Base-by-base conservation (phyloP, 202 grass and related monocot species). In the Saccharum hybrid region DNA sequence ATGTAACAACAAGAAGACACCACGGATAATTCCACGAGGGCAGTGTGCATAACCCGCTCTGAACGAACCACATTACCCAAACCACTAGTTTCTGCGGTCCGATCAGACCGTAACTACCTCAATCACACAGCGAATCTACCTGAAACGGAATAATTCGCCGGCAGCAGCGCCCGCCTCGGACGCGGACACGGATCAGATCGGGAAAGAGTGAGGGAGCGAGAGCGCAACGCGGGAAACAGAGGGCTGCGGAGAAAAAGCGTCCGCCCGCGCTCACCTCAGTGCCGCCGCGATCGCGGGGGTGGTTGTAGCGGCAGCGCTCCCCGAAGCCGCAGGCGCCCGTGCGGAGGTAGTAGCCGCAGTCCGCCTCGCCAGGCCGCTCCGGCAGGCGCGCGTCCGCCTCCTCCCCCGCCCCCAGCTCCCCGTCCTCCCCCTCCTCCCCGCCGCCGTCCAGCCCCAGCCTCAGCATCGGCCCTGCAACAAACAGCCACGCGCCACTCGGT, bases 291-390 rank as follows among this genome's bases (percentile, higher is more conserved):
- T 91, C 89, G 82, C 83, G 93, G 5, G 96, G 96, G 81, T 98
- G 96, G 78, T 98, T 96, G 89, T 93, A 98, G 39, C 93, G 93
- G 83, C 96, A 98, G 18, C 81, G 94, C 6, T 90, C 89, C 8
- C 96, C 96, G 79, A 96, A 98, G 75, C 87, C 89, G 83, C 96
- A 96, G 23, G 85, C 63, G 60, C 96, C 96, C 43, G 93, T 98
- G 39, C 93, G 93, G 74, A 98, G 87, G 90, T 87, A 98, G 84
- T 91, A 96, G 49, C 83, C 31, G 39, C 96, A 98, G 77, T 98
- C 93, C 41, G 78, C 91, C 85, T 92, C 93, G 54, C 84, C 91
- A 6, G 93, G 91, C 33, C 96, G 87, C 81, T 94, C 96, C 77
- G 96, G 96, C 64, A 90, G 92, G 37, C 75, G 69, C 54, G 81